phyloP scores from a whole-genome alignment of 768 basidiomycete genomes.

The Suillus subluteus region DNA sequence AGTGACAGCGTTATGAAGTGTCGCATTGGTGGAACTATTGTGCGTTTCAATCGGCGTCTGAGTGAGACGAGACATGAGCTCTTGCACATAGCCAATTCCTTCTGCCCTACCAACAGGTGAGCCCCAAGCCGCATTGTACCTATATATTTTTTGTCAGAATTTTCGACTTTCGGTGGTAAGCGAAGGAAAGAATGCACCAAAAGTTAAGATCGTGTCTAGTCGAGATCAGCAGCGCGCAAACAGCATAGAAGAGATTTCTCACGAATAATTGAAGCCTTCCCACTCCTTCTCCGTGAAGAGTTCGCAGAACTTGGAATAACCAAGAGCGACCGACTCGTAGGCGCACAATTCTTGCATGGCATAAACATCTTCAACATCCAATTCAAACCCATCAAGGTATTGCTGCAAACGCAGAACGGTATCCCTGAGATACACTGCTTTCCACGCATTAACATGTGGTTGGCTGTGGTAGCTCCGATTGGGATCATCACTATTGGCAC shows the following conservation, averaged over 20 bases:
- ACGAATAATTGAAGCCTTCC: conserved; percentile 88
- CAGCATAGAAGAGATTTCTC: conserved; percentile 27
- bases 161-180: conserved; percentile 8
- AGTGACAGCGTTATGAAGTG: conserved; percentile 65
- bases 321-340: conserved; percentile 87
- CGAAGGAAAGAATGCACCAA: conserved; percentile 11
- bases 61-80: conserved; percentile 79
- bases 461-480: conserved; percentile 54
- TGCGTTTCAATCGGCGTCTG: conserved; percentile 66
- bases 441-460: conserved; percentile 63
- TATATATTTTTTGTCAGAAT: conserved; percentile 12
- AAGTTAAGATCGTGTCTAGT: conserved; percentile 9
- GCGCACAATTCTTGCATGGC: conserved; percentile 78
- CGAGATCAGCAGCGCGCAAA: background rate
- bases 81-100: conserved; percentile 78
- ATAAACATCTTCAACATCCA: conserved; percentile 68
- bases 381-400: conserved; percentile 57
- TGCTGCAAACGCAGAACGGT: conserved; percentile 61
- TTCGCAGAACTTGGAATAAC: conserved; percentile 86
- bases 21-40: conserved; percentile 81
- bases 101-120: conserved; percentile 71
- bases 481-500: conserved; percentile 55
- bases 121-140: conserved; percentile 74
- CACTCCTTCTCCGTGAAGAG: conserved; percentile 88
- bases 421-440: conserved; percentile 64